A percentile compares a stretch with the other conserved stretches of the same genome.
phyloP scores from a whole-genome alignment of 306 rosid species.

The Vicia sativa region DNA sequence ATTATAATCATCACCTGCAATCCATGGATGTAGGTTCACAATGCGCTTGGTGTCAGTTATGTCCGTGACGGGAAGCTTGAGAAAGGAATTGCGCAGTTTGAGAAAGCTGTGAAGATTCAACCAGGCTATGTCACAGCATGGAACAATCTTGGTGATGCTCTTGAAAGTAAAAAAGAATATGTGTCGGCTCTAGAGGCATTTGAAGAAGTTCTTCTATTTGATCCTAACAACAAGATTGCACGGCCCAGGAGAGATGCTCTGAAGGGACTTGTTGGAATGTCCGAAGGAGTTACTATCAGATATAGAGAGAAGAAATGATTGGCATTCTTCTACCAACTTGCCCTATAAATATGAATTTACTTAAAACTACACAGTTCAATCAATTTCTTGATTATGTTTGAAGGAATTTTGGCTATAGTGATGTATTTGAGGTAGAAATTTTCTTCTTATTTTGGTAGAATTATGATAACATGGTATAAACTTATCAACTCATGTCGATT shows the following conservation, averaged over 20 bases:
- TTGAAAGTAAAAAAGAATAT: constrained; percentile 75
- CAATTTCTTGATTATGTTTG: constrained; percentile 29
- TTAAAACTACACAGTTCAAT: constrained; percentile 23
- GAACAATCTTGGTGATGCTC: constrained; percentile 99
- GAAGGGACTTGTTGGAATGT: constrained; percentile 63
- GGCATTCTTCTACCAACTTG: constrained; percentile 11
- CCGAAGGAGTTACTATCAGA: constrained; percentile 72
- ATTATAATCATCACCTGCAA: constrained; percentile 20
- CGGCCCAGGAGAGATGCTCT: constrained; percentile 80
- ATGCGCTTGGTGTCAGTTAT: constrained; percentile 89
- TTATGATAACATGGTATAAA: not conserved
- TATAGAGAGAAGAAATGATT: constrained; percentile 63
- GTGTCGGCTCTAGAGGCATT: constrained; percentile 82
- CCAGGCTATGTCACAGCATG: constrained; percentile 97
- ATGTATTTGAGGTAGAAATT: constrained; percentile 25
- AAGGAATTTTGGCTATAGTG: constrained; percentile 38
- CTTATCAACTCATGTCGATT: constrained; percentile 5
- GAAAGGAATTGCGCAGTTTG: constrained; percentile 83
- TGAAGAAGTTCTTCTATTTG: constrained; percentile 90
- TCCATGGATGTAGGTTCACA: constrained; percentile 67
- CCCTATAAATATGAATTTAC: constrained; percentile 19
- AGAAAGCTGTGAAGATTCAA: constrained; percentile 90
- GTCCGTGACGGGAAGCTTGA: constrained; percentile 82
- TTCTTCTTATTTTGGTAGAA: not conserved
- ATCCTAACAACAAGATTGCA: constrained; percentile 91